These are phyloP conservation scores for Oryza meyeriana DNA, from an alignment of 176 grass and related monocot species.

Conservation along the genomic window DNA sequence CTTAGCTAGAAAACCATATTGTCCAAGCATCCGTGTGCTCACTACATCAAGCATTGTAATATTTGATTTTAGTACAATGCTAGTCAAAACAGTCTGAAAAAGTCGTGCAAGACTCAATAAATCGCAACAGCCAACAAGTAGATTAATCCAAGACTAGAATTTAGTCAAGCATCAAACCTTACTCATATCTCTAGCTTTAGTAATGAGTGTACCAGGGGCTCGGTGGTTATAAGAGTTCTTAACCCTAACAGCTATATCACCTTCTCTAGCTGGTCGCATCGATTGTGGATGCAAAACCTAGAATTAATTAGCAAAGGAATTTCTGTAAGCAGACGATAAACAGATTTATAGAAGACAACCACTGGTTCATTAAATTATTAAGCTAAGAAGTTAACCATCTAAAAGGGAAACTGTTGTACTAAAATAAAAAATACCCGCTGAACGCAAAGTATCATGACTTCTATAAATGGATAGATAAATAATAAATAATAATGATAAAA, in stretches of 20 bases:
- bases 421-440: not conserved
- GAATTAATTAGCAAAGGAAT: not conserved
- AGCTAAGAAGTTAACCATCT: not conserved
- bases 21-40: conserved; percentile 69
- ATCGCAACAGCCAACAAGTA: not conserved
- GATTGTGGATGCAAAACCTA: conserved; percentile 71
- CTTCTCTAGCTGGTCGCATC: conserved; percentile 63
- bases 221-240: conserved; percentile 62
- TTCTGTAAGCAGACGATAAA: not conserved
- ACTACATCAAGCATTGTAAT: conserved; percentile 68
- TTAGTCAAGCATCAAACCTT: conserved; percentile 32
- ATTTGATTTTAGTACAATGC: conserved; percentile 69
- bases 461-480: not conserved
- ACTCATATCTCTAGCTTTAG: conserved; percentile 61
- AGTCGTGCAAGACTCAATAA: not conserved
- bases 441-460: not conserved
- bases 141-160: not conserved
- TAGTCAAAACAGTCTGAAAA: conserved; percentile 57
- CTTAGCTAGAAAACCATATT: conserved; percentile 67
- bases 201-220: conserved; percentile 63
- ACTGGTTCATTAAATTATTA: not conserved
- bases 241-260: conserved; percentile 59
- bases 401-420: not conserved
- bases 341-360: not conserved
- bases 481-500: not conserved